Evolutionary conservation across 2,329 filamentous ascomycete genomes (phyloP).

Genomic region (Elsinoe fawcettii): DNA sequence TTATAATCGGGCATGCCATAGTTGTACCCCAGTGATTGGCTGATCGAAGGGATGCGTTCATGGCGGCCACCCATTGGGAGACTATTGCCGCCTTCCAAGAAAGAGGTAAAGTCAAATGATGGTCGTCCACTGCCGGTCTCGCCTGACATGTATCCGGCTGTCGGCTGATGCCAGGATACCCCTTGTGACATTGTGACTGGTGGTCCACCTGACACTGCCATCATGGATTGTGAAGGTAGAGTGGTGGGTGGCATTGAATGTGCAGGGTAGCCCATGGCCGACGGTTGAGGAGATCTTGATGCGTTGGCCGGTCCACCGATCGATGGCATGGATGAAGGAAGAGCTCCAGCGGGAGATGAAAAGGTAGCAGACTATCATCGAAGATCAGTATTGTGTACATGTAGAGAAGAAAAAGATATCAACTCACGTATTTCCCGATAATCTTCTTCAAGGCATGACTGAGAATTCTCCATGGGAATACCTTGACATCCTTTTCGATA

Average conservation of each 20-base stretch:
- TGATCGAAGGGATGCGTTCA: constrained; percentile 20
- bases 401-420: constrained; percentile 21
- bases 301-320: constrained; percentile 20
- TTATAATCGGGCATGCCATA: constrained; percentile 13
- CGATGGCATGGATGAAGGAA: constrained; percentile 29
- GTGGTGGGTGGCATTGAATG: constrained; percentile 28
- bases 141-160: constrained; percentile 27
- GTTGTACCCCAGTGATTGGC: constrained; percentile 16
- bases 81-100: constrained; percentile 13
- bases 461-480: constrained; percentile 93
- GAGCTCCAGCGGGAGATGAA: constrained; percentile 53
- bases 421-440: constrained; percentile 84
- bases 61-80: constrained; percentile 12
- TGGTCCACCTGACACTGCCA: constrained; percentile 30
- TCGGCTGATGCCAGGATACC: constrained; percentile 29
- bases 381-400: constrained; percentile 12
- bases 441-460: constrained; percentile 89
- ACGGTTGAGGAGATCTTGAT: constrained; percentile 26
- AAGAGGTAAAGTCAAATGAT: constrained; percentile 24
- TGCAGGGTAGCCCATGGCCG: constrained; percentile 27
- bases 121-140: constrained; percentile 22
- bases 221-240: constrained; percentile 25
- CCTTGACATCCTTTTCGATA: constrained; percentile 98
- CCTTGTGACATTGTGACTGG: constrained; percentile 23
- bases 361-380: constrained; percentile 55